A percentile compares a stretch with the other conserved stretches of the same genome.
Evolutionary conservation across 805 yeast genomes (phyloP).

Genomic region (Yarrowia porcina): DNA sequence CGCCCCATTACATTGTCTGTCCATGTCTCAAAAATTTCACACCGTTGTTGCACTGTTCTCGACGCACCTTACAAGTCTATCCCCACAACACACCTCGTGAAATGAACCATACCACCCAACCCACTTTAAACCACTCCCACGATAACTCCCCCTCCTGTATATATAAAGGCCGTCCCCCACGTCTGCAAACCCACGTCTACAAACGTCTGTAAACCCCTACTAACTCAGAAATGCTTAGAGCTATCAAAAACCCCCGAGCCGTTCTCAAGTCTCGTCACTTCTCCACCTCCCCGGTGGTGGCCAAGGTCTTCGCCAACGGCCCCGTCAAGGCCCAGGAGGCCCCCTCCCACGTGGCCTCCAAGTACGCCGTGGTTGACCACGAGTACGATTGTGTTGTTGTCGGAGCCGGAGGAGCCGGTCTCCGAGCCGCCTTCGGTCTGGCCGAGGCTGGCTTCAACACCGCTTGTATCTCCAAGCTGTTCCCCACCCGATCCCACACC

Average conservation of each 20-base stretch:
- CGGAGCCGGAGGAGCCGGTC: constrained; percentile 99
- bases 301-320: constrained; percentile 39
- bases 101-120: not conserved
- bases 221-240: constrained; percentile 26
- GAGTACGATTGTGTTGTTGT: constrained; percentile 97
- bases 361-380: constrained; percentile 92
- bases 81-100: not conserved
- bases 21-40: not conserved
- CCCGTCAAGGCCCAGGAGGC: constrained; percentile 47
- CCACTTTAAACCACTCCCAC: not conserved
- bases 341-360: constrained; percentile 53
- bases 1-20: not conserved
- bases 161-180: not conserved
- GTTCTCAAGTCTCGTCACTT: constrained; percentile 30
- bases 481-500: constrained; percentile 98
- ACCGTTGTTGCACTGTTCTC: not conserved
- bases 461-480: constrained; percentile 93
- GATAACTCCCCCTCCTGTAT: no score
- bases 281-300: constrained; percentile 35
- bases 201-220: no score
- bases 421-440: constrained; percentile 96
- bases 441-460: constrained; percentile 97
- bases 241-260: constrained; percentile 26
- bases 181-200: not conserved
- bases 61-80: not conserved